Conservation (phyloP, 2,329 filamentous ascomycete species). For the Coniochaeta sp. region DNA sequence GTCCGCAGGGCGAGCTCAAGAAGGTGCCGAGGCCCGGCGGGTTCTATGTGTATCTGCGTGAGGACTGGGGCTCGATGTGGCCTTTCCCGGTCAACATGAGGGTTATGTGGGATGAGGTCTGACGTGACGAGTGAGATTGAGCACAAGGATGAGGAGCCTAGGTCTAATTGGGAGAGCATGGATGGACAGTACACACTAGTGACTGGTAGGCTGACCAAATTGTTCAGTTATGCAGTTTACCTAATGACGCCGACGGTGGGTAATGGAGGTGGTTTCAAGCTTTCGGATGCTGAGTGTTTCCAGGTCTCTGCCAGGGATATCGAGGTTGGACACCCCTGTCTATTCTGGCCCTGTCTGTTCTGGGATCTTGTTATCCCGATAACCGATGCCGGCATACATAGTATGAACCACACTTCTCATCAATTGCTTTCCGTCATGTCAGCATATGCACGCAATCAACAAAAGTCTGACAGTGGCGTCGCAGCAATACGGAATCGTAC, state of each 20-base stretch:
- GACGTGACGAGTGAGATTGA: neutral
- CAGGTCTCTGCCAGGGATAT: too few relatives aligned
- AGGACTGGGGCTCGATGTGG: constrained; percentile 50
- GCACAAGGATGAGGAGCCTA: neutral
- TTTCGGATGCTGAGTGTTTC: too few relatives aligned
- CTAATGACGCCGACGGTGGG: neutral
- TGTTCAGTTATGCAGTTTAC: neutral
- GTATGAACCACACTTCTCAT: too few relatives aligned
- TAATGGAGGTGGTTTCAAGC: neutral
- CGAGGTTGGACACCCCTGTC: neutral
- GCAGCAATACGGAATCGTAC: neutral
- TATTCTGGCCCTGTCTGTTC: too few relatives aligned
- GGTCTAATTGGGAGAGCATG: neutral
- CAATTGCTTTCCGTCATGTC: neutral
- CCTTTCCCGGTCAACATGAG: constrained; percentile 46
- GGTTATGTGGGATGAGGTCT: constrained; percentile 36
- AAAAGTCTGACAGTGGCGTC: neutral
- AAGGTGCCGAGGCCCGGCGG: constrained; percentile 49
- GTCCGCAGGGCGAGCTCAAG: constrained; percentile 60
- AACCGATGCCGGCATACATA: neutral
- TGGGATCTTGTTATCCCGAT: neutral
- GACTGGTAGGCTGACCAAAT: neutral
- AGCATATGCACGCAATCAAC: neutral
- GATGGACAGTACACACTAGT: neutral
- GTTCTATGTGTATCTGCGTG: constrained; percentile 54